Conservation (phyloP, 2,329 filamentous ascomycete genomes). For the Bipolaris oryzae region DNA sequence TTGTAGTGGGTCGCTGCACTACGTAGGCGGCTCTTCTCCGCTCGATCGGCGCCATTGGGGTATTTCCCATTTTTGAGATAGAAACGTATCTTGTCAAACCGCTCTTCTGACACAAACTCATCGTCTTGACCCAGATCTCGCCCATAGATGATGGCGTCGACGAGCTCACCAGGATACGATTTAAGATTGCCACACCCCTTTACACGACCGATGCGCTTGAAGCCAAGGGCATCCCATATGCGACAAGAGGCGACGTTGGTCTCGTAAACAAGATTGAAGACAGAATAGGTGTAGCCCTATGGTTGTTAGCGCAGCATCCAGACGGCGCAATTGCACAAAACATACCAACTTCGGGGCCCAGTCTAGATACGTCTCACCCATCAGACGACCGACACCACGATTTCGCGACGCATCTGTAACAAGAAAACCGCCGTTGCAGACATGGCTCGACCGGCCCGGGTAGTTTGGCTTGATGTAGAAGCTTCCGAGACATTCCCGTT, state of each 20-base stretch:
- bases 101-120: conserved; percentile 89
- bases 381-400: conserved; percentile 57
- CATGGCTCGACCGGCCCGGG: conserved; percentile 85
- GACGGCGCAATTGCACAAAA: too few relatives aligned
- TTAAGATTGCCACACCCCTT: conserved; percentile 58
- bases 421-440: conserved; percentile 70
- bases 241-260: conserved; percentile 88
- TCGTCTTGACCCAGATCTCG: conserved; percentile 68
- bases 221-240: conserved; percentile 90
- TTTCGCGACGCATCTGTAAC: conserved; percentile 57
- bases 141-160: conserved; percentile 65
- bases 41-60: conserved; percentile 88
- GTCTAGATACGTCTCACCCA: conserved; percentile 60
- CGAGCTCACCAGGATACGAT: conserved; percentile 52
- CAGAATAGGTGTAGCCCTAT: conserved; percentile 84
- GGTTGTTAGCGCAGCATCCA: conserved; percentile 7
- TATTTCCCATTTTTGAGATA: conserved; percentile 96
- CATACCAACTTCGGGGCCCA: conserved; percentile 59
- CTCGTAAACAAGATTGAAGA: conserved; percentile 95
- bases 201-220: conserved; percentile 88
- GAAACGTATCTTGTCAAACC: conserved; percentile 98
- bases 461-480: conserved; percentile 97
- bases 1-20: conserved; percentile 96
- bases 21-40: conserved; percentile 91
- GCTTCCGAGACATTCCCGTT: conserved; percentile 80